Conservation (phyloP, 2,329 filamentous ascomycete species). For the Dichotomopilus funicola region DNA sequence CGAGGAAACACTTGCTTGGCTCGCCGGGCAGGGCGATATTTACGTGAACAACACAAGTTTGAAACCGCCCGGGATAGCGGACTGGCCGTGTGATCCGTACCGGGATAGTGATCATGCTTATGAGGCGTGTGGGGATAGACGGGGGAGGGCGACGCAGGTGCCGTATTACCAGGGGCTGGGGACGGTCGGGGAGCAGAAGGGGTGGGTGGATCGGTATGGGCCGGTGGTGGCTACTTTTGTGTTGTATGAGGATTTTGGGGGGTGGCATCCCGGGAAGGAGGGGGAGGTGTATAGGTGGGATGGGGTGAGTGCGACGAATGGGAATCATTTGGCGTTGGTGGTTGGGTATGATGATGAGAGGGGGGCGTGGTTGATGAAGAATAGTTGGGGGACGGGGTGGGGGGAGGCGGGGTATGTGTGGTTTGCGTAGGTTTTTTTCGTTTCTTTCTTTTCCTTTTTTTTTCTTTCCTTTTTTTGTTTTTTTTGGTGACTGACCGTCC, state of each 20-base stretch:
- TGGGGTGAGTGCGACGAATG: conserved; percentile 5
- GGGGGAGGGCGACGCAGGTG: conserved; percentile 16
- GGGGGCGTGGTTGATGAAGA: conserved; percentile 22
- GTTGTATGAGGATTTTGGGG: conserved; percentile 14
- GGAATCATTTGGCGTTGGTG: conserved; percentile 19
- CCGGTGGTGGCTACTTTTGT: conserved; percentile 19
- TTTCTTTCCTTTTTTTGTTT: too few relatives aligned
- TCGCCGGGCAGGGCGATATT: conserved; percentile 12
- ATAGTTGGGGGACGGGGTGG: conserved; percentile 19
- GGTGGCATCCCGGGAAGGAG: conserved; percentile 7
- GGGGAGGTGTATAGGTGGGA: conserved; percentile 13
- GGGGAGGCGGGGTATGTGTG: conserved; percentile 19
- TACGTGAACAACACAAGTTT: neutral
- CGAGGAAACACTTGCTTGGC: conserved; percentile 17
- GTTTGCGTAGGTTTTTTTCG: conserved; percentile 13
- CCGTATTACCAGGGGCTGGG: conserved; percentile 14
- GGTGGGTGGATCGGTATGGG: conserved; percentile 20
- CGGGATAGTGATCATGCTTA: conserved; percentile 9
- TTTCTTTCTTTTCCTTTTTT: neutral
- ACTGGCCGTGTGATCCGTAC: conserved; percentile 21
- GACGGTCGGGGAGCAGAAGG: conserved; percentile 19
- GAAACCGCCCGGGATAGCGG: conserved; percentile 11
- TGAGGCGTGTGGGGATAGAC: conserved; percentile 13
- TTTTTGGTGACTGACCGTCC: neutral
- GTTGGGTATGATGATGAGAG: conserved; percentile 19